Conservation (phyloP, 1,139 yeast genomes). For the Sugiyamaella neomexicana region DNA sequence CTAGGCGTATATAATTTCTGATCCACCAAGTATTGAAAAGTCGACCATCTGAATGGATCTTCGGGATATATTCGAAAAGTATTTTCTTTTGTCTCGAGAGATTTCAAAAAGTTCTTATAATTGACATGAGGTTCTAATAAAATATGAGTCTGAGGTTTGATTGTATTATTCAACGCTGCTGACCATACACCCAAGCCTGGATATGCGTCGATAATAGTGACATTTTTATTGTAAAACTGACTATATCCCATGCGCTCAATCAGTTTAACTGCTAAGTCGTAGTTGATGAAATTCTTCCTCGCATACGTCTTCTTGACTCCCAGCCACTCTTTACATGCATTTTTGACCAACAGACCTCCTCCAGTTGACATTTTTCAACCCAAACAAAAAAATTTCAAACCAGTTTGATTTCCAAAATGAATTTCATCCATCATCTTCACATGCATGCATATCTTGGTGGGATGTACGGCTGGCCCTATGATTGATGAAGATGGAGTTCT, state of each 20-base stretch:
- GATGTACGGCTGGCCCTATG: too few species aligned
- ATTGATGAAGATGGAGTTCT: neutral
- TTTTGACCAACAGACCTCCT: slow-evolving; percentile 16
- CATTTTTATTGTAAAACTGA: slow-evolving; percentile 44
- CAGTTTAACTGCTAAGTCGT: slow-evolving; percentile 26
- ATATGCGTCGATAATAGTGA: slow-evolving; percentile 67
- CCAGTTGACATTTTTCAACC: neutral
- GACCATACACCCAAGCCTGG: slow-evolving; percentile 48
- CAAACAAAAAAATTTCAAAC: too few species aligned
- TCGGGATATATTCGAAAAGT: slow-evolving; percentile 24
- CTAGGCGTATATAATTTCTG: slow-evolving; percentile 48
- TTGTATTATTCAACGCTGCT: slow-evolving; percentile 53
- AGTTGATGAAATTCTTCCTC: slow-evolving; percentile 29
- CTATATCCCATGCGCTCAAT: slow-evolving; percentile 22
- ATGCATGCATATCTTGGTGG: neutral
- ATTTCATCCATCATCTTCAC: neutral
- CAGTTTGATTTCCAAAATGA: neutral
- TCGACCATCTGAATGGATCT: slow-evolving; percentile 68
- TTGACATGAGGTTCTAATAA: slow-evolving; percentile 55
- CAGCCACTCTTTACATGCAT: slow-evolving; percentile 20
- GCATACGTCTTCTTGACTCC: slow-evolving; percentile 30
- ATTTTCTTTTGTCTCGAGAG: slow-evolving; percentile 24
- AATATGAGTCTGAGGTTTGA: slow-evolving; percentile 61
- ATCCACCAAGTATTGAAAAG: slow-evolving; percentile 49
- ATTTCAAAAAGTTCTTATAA: slow-evolving; percentile 35